These are phyloP conservation scores for Mycena polygramma DNA, from an alignment of 768 basidiomycete species.

Conservation along the genomic window DNA sequence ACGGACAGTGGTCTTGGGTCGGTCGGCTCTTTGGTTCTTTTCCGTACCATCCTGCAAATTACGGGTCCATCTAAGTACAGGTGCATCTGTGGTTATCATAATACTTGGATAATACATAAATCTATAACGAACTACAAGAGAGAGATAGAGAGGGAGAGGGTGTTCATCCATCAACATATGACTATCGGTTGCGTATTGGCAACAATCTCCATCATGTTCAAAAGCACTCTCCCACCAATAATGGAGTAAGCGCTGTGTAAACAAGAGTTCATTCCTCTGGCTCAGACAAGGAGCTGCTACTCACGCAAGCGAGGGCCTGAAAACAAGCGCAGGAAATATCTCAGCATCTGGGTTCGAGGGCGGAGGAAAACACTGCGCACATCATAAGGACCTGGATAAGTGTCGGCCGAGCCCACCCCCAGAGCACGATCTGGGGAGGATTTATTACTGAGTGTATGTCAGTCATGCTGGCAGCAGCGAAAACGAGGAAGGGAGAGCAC, in stretches of 20 bases:
- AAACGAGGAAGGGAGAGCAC: neutral
- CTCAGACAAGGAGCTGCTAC: neutral
- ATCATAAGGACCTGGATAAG: slow-evolving; percentile 19
- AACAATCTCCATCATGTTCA: slow-evolving; percentile 18
- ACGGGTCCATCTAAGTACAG: too few species aligned
- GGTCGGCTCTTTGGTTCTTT: too few species aligned
- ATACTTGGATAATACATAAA: too few species aligned
- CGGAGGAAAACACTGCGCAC: neutral
- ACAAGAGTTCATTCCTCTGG: neutral
- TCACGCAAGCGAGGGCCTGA: slow-evolving; percentile 10
- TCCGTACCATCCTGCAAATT: too few species aligned
- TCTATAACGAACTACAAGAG: too few species aligned
- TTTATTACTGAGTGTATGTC: neutral
- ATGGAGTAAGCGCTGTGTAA: neutral
- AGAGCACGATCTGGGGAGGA: slow-evolving; percentile 19
- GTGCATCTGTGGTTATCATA: too few species aligned
- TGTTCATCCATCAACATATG: too few species aligned
- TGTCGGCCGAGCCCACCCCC: slow-evolving; percentile 16
- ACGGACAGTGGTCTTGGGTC: too few species aligned
- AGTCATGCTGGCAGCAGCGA: neutral
- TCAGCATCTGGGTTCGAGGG: neutral
- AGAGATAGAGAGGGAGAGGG: too few species aligned
- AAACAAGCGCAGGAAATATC: neutral
- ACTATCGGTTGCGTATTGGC: neutral
- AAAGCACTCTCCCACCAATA: slow-evolving; percentile 5